phyloP scores from a whole-genome alignment of 768 basidiomycete genomes.

The Boletus barrowsii region DNA sequence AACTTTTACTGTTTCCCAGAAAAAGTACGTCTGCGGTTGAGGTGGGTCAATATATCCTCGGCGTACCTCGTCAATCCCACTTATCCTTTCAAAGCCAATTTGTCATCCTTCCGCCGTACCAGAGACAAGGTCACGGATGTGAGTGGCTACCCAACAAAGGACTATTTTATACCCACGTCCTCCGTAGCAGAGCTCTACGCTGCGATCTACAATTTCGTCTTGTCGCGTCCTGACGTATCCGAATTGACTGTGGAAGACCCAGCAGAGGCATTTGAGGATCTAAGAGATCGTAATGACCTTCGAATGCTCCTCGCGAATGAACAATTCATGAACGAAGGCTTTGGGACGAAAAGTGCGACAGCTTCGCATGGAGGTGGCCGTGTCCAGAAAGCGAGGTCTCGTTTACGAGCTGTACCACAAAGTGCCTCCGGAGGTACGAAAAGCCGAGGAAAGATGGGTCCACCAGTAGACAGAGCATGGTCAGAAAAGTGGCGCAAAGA shows the following conservation, averaged over 20 bases:
- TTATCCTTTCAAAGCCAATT: constrained; percentile 66
- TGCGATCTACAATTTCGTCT: constrained; percentile 76
- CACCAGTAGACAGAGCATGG: constrained; percentile 77
- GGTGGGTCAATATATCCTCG: constrained; percentile 42
- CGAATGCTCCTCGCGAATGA: constrained; percentile 65
- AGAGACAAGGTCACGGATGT: constrained; percentile 90
- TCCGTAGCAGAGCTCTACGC: constrained; percentile 78
- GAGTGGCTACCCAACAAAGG: constrained; percentile 28
- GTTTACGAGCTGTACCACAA: constrained; percentile 30
- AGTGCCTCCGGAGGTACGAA: constrained; percentile 18
- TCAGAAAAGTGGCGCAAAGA: constrained; percentile 76
- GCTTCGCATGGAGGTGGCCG: constrained; percentile 49
- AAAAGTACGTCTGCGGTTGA: constrained; percentile 79
- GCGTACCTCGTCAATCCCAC: not conserved
- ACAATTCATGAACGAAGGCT: constrained; percentile 70
- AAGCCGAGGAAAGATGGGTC: constrained; percentile 62
- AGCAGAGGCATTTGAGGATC: constrained; percentile 95
- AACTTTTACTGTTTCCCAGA: constrained; percentile 97
- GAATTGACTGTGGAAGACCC: constrained; percentile 98
- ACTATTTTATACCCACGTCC: not conserved
- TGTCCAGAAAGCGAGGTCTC: constrained; percentile 38
- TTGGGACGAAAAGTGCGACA: constrained; percentile 38
- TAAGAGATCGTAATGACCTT: constrained; percentile 90
- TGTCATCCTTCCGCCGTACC: constrained; percentile 87
- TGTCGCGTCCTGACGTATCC: constrained; percentile 65